Evolutionary conservation across 331 rosid genomes (phyloP), one percentile per base, ranked within the genome.

Genomic region (Malus hybrid): DNA sequence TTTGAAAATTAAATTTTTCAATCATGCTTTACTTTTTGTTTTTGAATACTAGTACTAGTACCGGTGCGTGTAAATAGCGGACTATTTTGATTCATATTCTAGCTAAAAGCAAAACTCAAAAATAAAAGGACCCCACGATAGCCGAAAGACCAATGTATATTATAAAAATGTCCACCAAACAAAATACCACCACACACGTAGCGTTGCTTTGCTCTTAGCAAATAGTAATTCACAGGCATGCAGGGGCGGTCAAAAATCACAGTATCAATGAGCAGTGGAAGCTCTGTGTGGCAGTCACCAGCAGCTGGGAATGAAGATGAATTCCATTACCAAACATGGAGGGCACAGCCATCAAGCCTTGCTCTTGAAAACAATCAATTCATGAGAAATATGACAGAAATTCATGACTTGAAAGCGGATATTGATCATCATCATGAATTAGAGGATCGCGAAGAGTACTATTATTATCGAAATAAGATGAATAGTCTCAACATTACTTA

Each of bases 21-120:
- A 13, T 27, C 4, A 62, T 42, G 27, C 31, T 10, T 42, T 12
- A 20, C 2, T 19, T 16, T 1, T 36, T 36, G 24, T 20, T 55
- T 55, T 19, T 55, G 11, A 55, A 55, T 55, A 55, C 27, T 55
- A 42, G 48, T 42, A 42, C 31, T 5, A 59, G 16, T 65, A 36
- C 44, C 44, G 44, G 44, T 36, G 44, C 44, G 44, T 36, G 19
- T 39, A 22, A 42, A 15, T 75, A 72, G 79, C 79, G 72, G 72
- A 54, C 79, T 65, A 63, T 67, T 67, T 65, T 65, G 20, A 27
- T 75, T 75, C 79, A 75, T 65, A 75, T 52, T 75, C 34, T 50
- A 13, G 55, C 42, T 13, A 52, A 33, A 75, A n/a, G 31, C 19
- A n/a, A 27, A 48, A 75, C 24, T 8, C 10, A 8, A 52, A n/a